phyloP scores from a whole-genome alignment of 1,284 basidiomycete genomes.

The Porphyrellus sp. region DNA sequence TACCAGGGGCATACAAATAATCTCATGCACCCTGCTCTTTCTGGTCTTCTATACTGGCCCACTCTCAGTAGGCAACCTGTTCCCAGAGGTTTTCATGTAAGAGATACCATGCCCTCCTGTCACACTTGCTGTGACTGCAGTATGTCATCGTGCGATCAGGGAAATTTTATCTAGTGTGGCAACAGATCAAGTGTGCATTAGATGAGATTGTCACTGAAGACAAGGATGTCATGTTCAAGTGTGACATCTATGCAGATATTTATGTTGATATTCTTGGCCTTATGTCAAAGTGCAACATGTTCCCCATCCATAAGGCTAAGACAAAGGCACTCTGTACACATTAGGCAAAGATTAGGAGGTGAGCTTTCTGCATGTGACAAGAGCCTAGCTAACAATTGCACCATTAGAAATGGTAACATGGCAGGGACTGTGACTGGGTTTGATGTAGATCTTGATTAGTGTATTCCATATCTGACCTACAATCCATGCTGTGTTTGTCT shows the following conservation, averaged over 20 bases:
- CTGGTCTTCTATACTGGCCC: not conserved
- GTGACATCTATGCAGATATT: slow-evolving; percentile 4
- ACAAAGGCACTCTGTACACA: not conserved
- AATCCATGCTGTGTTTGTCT: not conserved
- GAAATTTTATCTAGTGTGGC: not conserved
- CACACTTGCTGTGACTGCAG: not conserved
- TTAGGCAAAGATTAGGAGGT: not conserved
- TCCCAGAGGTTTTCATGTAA: not conserved
- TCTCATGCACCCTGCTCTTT: not conserved
- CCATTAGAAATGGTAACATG: not conserved
- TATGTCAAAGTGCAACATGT: slow-evolving; percentile 6
- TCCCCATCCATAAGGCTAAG: not conserved
- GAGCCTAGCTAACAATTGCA: not conserved
- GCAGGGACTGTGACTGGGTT: not conserved
- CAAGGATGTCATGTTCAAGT: slow-evolving; percentile 10
- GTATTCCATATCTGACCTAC: not conserved
- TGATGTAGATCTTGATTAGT: not conserved
- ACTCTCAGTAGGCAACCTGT: not conserved
- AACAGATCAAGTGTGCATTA: not conserved
- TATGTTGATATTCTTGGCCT: slow-evolving; percentile 4
- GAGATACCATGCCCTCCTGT: not conserved
- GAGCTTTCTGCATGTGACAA: not conserved
- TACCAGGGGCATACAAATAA: not conserved
- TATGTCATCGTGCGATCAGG: not conserved
- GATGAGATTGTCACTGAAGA: not conserved